Conservation (phyloP, 169 alveolate species). For the Cryptosporidium felis region DNA sequence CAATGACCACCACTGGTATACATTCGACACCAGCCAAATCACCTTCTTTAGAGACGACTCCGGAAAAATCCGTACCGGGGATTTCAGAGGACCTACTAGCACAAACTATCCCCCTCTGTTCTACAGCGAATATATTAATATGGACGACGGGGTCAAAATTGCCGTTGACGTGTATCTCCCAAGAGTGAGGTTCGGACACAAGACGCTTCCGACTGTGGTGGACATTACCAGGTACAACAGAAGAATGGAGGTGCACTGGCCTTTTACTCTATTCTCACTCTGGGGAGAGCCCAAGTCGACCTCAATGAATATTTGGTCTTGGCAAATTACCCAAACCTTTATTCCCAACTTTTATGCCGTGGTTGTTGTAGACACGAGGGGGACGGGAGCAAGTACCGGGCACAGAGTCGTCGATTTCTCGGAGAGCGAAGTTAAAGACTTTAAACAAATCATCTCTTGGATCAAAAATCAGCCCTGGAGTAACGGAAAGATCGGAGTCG, state of each 20-base stretch:
- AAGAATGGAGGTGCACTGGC: conserved; percentile 76
- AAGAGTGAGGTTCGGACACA: conserved; percentile 6
- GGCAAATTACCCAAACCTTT: conserved; percentile 75
- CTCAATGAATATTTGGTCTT: conserved; percentile 76
- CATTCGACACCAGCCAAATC: conserved; percentile 27
- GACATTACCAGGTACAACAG: conserved; percentile 77
- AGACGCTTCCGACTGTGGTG: conserved; percentile 69
- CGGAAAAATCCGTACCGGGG: conserved; percentile 54
- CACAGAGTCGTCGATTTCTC: conserved; percentile 75
- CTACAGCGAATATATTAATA: conserved; percentile 72
- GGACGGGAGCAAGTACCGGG: conserved; percentile 80
- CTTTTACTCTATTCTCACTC: conserved; percentile 75
- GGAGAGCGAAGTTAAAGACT: conserved; percentile 72
- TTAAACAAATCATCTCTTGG: conserved; percentile 73
- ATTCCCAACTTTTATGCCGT: conserved; percentile 76
- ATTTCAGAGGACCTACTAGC: conserved; percentile 61
- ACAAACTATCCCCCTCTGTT: conserved; percentile 73
- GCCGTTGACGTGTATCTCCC: conserved; percentile 79
- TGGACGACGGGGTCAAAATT: conserved; percentile 77
- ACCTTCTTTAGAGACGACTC: conserved; percentile 20
- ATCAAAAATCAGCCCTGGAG: conserved; percentile 74
- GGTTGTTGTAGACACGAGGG: conserved; percentile 78
- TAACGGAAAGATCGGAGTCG: conserved; percentile 74
- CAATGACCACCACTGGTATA: conserved; percentile 68
- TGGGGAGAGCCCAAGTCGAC: conserved; percentile 76